These are phyloP conservation scores for Mucor lusitanicus DNA, from an alignment of 371 early-diverging fungal species.

Conservation along the genomic window DNA sequence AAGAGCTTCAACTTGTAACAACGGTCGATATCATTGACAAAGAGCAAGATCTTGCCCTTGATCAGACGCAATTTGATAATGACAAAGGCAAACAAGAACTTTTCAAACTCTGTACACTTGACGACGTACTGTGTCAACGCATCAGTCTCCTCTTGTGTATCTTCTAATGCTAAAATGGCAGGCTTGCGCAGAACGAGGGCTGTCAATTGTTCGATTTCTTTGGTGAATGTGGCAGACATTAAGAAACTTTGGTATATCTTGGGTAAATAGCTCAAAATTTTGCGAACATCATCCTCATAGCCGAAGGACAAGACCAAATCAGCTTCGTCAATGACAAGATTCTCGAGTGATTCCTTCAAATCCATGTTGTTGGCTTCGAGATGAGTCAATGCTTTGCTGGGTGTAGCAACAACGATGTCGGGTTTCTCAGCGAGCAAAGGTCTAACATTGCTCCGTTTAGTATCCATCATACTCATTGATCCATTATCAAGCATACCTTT, in stretches of 20 bases:
- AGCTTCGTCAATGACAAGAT: constrained; percentile 94
- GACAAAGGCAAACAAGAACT: constrained; percentile 88
- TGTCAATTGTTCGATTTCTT: constrained; percentile 84
- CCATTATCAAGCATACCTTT: constrained; percentile 51
- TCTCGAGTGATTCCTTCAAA: constrained; percentile 67
- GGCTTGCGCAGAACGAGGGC: constrained; percentile 85
- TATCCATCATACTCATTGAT: neutral
- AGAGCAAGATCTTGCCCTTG: constrained; percentile 89
- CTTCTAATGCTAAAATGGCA: constrained; percentile 79
- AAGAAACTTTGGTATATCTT: constrained; percentile 87
- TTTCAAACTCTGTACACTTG: constrained; percentile 79
- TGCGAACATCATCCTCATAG: constrained; percentile 82
- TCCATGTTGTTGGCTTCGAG: constrained; percentile 64
- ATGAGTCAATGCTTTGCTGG: constrained; percentile 76
- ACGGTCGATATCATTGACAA: constrained; percentile 92
- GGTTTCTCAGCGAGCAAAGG: constrained; percentile 84
- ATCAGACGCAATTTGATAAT: constrained; percentile 88
- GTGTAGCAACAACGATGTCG: constrained; percentile 85
- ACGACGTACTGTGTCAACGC: constrained; percentile 79
- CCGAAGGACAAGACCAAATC: constrained; percentile 93
- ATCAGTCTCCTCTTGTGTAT: constrained; percentile 65
- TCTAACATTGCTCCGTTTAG: constrained; percentile 30
- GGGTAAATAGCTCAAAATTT: constrained; percentile 72
- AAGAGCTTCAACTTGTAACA: constrained; percentile 92
- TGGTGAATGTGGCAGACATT: constrained; percentile 87